These are phyloP conservation scores for Aspergillus clavatus DNA, from an alignment of 2,329 filamentous ascomycete genomes.

Conservation along the genomic window DNA sequence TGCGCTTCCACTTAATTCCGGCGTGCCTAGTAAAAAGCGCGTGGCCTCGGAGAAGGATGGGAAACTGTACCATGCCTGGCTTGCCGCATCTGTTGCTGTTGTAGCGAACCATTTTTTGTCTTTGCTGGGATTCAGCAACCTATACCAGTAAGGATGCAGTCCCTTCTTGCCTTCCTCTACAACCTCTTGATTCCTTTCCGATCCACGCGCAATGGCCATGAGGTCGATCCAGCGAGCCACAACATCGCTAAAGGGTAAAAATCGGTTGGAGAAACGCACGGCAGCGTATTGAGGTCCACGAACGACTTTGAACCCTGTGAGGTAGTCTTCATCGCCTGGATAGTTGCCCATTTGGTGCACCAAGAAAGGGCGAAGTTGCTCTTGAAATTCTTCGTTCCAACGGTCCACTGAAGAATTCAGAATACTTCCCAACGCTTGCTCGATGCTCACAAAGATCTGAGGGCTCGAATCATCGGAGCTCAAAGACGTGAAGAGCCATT, in stretches of 20 bases:
- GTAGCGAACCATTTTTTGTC: constrained; percentile 35
- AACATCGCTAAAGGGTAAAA: constrained; percentile 72
- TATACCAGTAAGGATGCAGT: constrained; percentile 72
- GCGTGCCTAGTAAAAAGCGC: constrained; percentile 27
- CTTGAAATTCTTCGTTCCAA: constrained; percentile 39
- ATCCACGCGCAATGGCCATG: constrained; percentile 62
- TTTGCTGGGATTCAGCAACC: constrained; percentile 53
- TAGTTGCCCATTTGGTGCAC: constrained; percentile 61
- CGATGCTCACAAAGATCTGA: constrained; percentile 76
- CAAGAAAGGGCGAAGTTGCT: constrained; percentile 53
- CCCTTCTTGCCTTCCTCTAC: constrained; percentile 86
- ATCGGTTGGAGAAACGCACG: constrained; percentile 85
- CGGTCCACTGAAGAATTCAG: constrained; percentile 54
- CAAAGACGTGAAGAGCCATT: constrained; percentile 80
- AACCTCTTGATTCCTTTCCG: constrained; percentile 71
- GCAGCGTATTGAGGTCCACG: constrained; percentile 75
- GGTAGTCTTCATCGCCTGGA: constrained; percentile 35
- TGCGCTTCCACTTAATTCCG: constrained; percentile 13
- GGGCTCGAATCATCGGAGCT: constrained; percentile 71
- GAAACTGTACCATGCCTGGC: constrained; percentile 38
- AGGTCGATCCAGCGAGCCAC: constrained; percentile 84
- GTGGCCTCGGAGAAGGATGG: constrained; percentile 36
- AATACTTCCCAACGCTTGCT: constrained; percentile 78
- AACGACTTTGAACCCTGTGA: constrained; percentile 45
- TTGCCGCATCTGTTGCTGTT: constrained; percentile 53